phyloP scores from a whole-genome alignment of 306 rosid species.

The Cicer yamashitae region DNA sequence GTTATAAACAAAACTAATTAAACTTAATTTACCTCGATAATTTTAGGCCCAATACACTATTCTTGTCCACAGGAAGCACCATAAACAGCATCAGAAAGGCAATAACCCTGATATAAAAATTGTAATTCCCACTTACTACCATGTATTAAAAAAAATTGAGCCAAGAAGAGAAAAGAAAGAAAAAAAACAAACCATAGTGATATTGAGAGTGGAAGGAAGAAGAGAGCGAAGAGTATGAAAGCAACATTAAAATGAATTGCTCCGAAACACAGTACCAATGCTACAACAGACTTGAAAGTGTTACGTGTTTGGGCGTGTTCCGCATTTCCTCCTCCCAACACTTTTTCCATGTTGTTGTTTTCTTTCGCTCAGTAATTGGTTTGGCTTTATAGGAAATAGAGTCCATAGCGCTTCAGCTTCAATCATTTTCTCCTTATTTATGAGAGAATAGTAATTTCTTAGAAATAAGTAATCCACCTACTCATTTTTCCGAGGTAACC shows the following conservation, averaged over 20 bases:
- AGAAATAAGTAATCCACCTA: no score
- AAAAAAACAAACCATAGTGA: slow-evolving; percentile 53
- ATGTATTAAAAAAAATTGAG: neutral
- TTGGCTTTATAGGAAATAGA: neutral
- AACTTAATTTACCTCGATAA: slow-evolving; percentile 52
- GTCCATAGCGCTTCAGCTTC: neutral
- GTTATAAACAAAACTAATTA: no score
- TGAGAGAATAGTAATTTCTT: no score
- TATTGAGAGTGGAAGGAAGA: slow-evolving; percentile 68
- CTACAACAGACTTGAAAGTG: slow-evolving; percentile 42
- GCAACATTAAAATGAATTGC: slow-evolving; percentile 63
- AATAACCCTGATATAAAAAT: slow-evolving; percentile 55
- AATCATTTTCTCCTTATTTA: no score
- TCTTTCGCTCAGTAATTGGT: neutral
- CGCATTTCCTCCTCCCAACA: slow-evolving; percentile 47
- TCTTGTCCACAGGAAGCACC: slow-evolving; percentile 61
- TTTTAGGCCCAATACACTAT: slow-evolving; percentile 54
- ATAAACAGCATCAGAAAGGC: slow-evolving; percentile 56
- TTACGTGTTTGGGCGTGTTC: slow-evolving; percentile 39
- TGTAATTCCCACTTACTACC: neutral
- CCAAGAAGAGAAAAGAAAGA: neutral
- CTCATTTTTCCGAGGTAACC: no score
- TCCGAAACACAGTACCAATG: slow-evolving; percentile 68
- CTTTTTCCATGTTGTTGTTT: slow-evolving; percentile 38
- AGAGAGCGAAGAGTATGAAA: slow-evolving; percentile 51